These are phyloP conservation scores for Collybia nuda DNA, from an alignment of 768 basidiomycete species.

Conservation along the genomic window DNA sequence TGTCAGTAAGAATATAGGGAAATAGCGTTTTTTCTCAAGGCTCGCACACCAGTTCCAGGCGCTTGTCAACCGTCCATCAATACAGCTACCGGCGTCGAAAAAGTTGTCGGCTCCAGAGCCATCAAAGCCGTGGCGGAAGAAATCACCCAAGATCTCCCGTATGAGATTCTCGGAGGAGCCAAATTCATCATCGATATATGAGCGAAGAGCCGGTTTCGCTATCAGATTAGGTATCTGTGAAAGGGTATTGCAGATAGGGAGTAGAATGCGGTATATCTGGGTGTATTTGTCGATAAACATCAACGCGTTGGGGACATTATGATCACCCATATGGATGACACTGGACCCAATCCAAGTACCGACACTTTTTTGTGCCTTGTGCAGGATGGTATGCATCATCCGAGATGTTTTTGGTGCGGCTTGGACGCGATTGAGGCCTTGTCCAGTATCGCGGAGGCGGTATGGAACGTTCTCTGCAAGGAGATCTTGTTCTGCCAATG, in stretches of 20 bases:
- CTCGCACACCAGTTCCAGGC: slow-evolving; percentile 92
- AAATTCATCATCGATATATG: slow-evolving; percentile 82
- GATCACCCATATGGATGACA: slow-evolving; percentile 90
- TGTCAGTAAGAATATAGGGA: slow-evolving; percentile 74
- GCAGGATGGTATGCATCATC: slow-evolving; percentile 85
- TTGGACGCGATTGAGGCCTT: slow-evolving; percentile 89
- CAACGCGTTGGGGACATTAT: slow-evolving; percentile 80
- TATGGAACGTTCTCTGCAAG: slow-evolving; percentile 75
- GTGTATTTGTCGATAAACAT: slow-evolving; percentile 94
- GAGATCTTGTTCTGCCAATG: slow-evolving; percentile 76
- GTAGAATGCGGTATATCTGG: slow-evolving; percentile 86
- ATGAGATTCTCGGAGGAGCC: slow-evolving; percentile 70
- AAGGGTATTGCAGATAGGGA: slow-evolving; percentile 84
- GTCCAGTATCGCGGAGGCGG: slow-evolving; percentile 84
- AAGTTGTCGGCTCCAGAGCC: slow-evolving; percentile 91
- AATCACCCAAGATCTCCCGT: slow-evolving; percentile 76
- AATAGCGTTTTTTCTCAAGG: slow-evolving; percentile 85
- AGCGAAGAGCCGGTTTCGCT: slow-evolving; percentile 66
- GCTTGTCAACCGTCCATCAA: slow-evolving; percentile 83
- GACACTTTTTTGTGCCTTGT: slow-evolving; percentile 79
- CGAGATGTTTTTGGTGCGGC: slow-evolving; percentile 85
- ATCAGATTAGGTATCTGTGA: slow-evolving; percentile 67
- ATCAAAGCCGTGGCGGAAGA: slow-evolving; percentile 87
- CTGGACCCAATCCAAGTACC: slow-evolving; percentile 86
- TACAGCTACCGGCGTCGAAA: slow-evolving; percentile 84